Conservation (phyloP, 768 basidiomycete genomes). For the Saitozyma podzolica region DNA sequence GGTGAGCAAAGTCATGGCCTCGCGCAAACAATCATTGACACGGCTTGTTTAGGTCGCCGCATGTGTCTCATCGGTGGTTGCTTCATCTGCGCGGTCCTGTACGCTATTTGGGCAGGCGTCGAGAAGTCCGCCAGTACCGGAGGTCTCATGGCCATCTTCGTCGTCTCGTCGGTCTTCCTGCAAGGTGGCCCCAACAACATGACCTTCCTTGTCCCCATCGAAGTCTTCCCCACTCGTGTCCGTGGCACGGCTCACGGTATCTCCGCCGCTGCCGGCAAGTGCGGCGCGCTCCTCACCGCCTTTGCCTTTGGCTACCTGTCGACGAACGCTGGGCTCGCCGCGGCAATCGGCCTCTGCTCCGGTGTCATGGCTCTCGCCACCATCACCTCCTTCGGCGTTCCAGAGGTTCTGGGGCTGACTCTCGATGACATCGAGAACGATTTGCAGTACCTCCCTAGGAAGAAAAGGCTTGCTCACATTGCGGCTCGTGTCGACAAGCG, state of each 20-base stretch:
- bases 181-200: conserved; percentile 55
- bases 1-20: too few relatives aligned
- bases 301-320: conserved; percentile 70
- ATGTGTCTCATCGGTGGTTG: conserved; percentile 56
- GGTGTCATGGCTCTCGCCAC: conserved; percentile 3
- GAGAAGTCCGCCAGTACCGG: conserved; percentile 53
- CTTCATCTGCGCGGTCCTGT: conserved; percentile 61
- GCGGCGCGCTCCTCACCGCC: conserved; percentile 73
- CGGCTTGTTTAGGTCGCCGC: background rate
- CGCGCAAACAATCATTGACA: too few relatives aligned
- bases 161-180: conserved; percentile 62
- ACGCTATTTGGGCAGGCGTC: conserved; percentile 64
- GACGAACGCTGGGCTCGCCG: conserved; percentile 64
- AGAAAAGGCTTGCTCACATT: too few relatives aligned
- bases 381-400: conserved; percentile 1
- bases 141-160: conserved; percentile 70
- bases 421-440: conserved; percentile 5
- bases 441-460: too few relatives aligned
- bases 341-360: conserved; percentile 62
- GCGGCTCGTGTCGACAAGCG: too few relatives aligned
- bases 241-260: conserved; percentile 73
- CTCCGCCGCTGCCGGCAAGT: conserved; percentile 71
- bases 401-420: conserved; percentile 5
- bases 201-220: conserved; percentile 76
- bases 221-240: conserved; percentile 77